Base-by-base conservation (phyloP, 352 stramenopile genomes). In the Pythium sukuiense region DNA sequence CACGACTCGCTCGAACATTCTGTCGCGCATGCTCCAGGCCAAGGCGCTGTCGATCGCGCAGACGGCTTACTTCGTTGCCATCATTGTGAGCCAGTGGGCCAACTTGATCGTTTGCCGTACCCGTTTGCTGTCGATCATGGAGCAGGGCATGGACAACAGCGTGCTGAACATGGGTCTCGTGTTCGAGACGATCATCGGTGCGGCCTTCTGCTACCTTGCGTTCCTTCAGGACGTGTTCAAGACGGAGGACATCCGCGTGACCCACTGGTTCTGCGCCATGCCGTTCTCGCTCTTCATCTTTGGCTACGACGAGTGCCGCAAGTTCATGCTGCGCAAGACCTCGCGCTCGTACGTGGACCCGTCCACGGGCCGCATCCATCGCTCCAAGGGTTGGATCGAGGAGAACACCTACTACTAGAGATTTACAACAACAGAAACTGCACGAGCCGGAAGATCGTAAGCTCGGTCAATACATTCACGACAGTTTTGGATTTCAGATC, bases 101-200 rank as follows among this genome's bases (percentile, higher is more conserved):
- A 90, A 96, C 63, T 33, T 97, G 20, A 63, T 97, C 13, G 85
- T 96, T 52, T 96, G 83, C 72, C 95, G 94, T 63, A 97, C 90
- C 37, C 77, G 90, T 7, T 79, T 89, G 75, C 75, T 97, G 32
- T 95, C 82, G 43, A 82, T 97, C 63, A 67, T 80, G 49, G 72
- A 88, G 18, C 90, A 97, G 61, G 90, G 90, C 61, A 95, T 97
- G 85, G 60, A 77, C 39, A 97, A 97, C 76, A 82, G 67, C 9
- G 82, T 92, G 62, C 81, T 97, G 63, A 95, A 96, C 73, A 95
- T 96, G 73, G 87, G 87, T 13, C 76, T 97, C 24, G 63, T 90
- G 24, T 96, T 95, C 65, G 90, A 97, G 79, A 89, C 88, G 39
- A 68, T 94, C 35, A 50, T 97, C 6, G 87, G 82, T 62, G 72